Conservation (phyloP, 768 basidiomycete species). For the Kwoniella shandongensis region DNA sequence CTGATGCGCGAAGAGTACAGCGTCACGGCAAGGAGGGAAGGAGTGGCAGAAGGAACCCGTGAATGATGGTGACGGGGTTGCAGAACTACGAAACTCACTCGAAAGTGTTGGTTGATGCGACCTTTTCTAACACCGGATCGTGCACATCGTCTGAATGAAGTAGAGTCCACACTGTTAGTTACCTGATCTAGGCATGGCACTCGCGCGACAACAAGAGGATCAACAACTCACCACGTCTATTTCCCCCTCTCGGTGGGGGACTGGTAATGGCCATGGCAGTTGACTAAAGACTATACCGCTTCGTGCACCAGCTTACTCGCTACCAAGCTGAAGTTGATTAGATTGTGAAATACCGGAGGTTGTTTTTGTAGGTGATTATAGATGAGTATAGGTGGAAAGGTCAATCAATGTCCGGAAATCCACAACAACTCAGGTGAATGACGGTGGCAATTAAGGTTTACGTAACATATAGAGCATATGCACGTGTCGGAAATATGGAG, state of each 20-base stretch:
- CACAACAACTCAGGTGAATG: constrained; percentile 3
- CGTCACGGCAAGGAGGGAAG: background rate
- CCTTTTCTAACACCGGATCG: constrained; percentile 29
- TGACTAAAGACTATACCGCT: too few relatives aligned
- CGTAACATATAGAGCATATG: too few relatives aligned
- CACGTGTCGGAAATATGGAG: constrained; percentile 13
- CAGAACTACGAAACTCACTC: constrained; percentile 23
- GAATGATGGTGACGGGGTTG: too few relatives aligned
- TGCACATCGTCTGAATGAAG: background rate
- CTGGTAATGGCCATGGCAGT: constrained; percentile 12
- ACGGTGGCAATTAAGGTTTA: too few relatives aligned
- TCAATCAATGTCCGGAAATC: background rate
- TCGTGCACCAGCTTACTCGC: too few relatives aligned
- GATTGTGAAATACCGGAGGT: too few relatives aligned
- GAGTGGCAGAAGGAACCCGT: background rate
- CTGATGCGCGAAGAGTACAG: too few relatives aligned
- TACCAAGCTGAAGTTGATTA: too few relatives aligned
- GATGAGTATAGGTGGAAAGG: too few relatives aligned
- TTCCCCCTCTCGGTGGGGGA: background rate
- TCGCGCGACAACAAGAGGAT: constrained; percentile 2
- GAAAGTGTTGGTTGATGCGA: constrained; percentile 36
- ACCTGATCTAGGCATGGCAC: too few relatives aligned
- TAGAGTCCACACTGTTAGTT: too few relatives aligned
- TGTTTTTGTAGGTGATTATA: too few relatives aligned
- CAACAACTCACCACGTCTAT: background rate